Evolutionary conservation across 768 basidiomycete species (phyloP).

Genomic region (Termitomyces sp.): DNA sequence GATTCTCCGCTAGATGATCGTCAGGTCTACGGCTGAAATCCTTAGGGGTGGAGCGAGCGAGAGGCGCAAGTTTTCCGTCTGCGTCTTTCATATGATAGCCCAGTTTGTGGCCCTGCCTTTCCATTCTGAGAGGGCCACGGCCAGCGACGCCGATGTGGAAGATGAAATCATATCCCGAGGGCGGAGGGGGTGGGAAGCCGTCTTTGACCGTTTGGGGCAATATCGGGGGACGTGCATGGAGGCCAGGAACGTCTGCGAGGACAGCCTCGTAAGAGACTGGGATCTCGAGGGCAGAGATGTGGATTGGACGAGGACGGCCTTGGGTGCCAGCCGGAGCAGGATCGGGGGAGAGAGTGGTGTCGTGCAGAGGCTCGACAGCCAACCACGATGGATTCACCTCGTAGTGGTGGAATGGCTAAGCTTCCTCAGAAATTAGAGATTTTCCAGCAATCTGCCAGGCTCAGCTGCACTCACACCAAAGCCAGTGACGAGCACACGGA

Average conservation of each 20-base stretch:
- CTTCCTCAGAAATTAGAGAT: constrained; percentile 14
- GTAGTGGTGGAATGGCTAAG: constrained; percentile 52
- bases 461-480: constrained; percentile 41
- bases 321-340: constrained; percentile 14
- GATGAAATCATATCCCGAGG: constrained; percentile 59
- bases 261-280: constrained; percentile 58
- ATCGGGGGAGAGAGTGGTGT: constrained; percentile 42
- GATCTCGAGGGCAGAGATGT: constrained; percentile 54
- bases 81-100: constrained; percentile 70
- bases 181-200: constrained; percentile 32
- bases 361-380: constrained; percentile 58
- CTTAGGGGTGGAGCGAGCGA: constrained; percentile 34
- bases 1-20: constrained; percentile 27
- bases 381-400: constrained; percentile 68
- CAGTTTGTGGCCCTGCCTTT: constrained; percentile 59
- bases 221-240: constrained; percentile 59
- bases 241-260: constrained; percentile 45
- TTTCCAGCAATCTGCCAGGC: constrained; percentile 1
- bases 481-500: constrained; percentile 44
- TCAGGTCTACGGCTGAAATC: constrained; percentile 35
- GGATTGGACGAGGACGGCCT: constrained; percentile 35
- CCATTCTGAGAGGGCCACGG: constrained; percentile 58
- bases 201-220: constrained; percentile 29
- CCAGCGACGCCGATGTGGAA: constrained; percentile 69
- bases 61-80: constrained; percentile 49